Evolutionary conservation across 176 grass and related monocot genomes (phyloP).

Genomic region (Eremochloa ophiuroides): DNA sequence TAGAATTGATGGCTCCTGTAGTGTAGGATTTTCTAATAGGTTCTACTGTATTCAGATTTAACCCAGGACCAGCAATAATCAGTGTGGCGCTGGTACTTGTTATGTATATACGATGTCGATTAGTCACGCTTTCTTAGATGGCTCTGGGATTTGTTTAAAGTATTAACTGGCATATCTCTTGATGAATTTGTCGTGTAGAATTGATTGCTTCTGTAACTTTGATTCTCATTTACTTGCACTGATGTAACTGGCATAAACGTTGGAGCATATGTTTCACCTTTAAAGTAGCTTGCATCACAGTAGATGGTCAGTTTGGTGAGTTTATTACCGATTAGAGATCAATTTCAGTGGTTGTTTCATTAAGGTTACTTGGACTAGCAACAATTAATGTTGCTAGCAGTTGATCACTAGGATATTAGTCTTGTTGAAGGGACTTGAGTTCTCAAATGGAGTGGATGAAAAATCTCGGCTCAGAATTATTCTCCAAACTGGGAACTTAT

Average conservation of each 20-base stretch:
- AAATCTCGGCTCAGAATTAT: not conserved
- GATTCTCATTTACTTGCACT: not conserved
- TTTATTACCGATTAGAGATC: not conserved
- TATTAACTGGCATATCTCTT: not conserved
- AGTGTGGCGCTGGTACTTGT: not conserved
- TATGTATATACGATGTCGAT: not conserved
- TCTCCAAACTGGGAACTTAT: not conserved
- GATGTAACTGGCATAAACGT: not conserved
- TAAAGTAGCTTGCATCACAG: not conserved
- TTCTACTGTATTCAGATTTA: not conserved
- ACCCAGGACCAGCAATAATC: not conserved
- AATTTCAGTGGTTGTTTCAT: not conserved
- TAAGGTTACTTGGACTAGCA: not conserved
- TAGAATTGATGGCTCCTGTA: not conserved
- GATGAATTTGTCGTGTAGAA: not conserved
- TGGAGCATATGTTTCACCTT: not conserved
- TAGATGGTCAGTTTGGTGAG: not conserved
- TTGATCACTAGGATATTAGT: not conserved
- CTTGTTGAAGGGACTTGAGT: not conserved
- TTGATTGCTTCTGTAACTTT: not conserved
- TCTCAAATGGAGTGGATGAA: not conserved
- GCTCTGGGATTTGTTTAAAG: not conserved
- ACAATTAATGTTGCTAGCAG: conserved; percentile 2
- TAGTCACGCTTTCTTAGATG: not conserved
- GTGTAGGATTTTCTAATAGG: not conserved